Percentiles rank a stretch among this genome's conserved stretches.
Evolutionary conservation across 2,329 filamentous ascomycete species (phyloP).

Genomic region (Fusarium annulatum): DNA sequence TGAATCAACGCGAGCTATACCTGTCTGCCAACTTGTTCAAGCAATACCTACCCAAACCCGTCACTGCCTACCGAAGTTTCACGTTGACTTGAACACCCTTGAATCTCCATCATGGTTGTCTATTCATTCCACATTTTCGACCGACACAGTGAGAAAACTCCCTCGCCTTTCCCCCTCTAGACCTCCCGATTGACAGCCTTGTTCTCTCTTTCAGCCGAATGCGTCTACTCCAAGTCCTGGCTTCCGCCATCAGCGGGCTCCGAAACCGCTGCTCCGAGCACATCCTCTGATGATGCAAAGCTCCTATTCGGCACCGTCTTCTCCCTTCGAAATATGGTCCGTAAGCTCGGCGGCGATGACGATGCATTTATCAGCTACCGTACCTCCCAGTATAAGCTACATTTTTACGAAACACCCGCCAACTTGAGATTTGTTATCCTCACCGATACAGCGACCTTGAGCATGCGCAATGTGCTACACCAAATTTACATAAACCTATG

Average conservation of each 20-base stretch:
- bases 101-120: constrained; percentile 77
- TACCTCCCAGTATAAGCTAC: constrained; percentile 95
- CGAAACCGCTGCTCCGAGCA: constrained; percentile 42
- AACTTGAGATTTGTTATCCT: constrained; percentile 97
- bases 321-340: constrained; percentile 94
- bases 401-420: constrained; percentile 98
- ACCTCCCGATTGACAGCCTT: constrained; percentile 25
- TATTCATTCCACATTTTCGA: constrained; percentile 99
- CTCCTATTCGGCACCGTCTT: constrained; percentile 97
- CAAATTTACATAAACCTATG: constrained; percentile 99
- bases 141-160: constrained; percentile 81
- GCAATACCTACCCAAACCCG: background rate
- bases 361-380: constrained; percentile 96
- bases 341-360: constrained; percentile 92
- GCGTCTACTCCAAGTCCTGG: constrained; percentile 95
- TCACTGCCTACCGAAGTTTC: background rate
- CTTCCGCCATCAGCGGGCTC: constrained; percentile 59
- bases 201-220: constrained; percentile 77
- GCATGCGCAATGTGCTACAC: constrained; percentile 93
- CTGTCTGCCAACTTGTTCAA: background rate
- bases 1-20: background rate
- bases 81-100: constrained; percentile 12
- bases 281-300: constrained; percentile 84
- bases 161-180: background rate
- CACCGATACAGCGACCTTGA: constrained; percentile 88